Base-by-base conservation (phyloP, 2,329 filamentous ascomycete species). In the Pseudodiploospora longispora region DNA sequence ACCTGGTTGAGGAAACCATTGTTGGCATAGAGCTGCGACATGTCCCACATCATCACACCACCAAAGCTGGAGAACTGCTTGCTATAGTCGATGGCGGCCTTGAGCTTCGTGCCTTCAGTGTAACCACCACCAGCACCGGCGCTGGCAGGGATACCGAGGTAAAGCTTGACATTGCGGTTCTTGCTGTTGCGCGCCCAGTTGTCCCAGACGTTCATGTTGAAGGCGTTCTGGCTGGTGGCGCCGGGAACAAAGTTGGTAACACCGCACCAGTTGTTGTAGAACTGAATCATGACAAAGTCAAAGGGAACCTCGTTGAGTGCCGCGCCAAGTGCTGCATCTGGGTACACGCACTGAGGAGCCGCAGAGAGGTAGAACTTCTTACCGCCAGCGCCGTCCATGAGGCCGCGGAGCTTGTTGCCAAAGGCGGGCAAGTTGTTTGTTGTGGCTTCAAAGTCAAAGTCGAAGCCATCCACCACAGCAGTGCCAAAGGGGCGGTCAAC, bases 211-310 rank as follows among this genome's bases (percentile, higher is more conserved):
- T 63, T 64, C 49, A 82, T 78, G 64, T 84, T 82, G 64, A 77
- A 84, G 51, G 71, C 73, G 40, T 63, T 67, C 55, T 76, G 75
- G 0, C 60, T 63, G 6, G 53, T 42, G 1, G 64, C 47, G 4
- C 71, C 72, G 0, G 62, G 42, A 1, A 63, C 53, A 62, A 72
- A 85, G 29, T 68, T 70, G 47, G 68, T 59, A 6, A 78, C 62
- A n/a, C 80, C 79, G 58, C 83, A 86, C 58, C 66, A 76, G 67
- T 83, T 84, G 69, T 83, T 83, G 63, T 83, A 83, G 62, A 83
- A 83, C 60, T 84, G 80, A 28, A 83, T 70, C 59, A 74, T 76
- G 48, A 83, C 60, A 27, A 76, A 78, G 55, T 83, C 80, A 43
- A 83, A 74, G 7, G 60, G 53, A 4, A 82, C 74, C 12, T 47